These are phyloP conservation scores for Hibiscus tridactylites DNA, from an alignment of 345 rosid species.

Conservation along the genomic window DNA sequence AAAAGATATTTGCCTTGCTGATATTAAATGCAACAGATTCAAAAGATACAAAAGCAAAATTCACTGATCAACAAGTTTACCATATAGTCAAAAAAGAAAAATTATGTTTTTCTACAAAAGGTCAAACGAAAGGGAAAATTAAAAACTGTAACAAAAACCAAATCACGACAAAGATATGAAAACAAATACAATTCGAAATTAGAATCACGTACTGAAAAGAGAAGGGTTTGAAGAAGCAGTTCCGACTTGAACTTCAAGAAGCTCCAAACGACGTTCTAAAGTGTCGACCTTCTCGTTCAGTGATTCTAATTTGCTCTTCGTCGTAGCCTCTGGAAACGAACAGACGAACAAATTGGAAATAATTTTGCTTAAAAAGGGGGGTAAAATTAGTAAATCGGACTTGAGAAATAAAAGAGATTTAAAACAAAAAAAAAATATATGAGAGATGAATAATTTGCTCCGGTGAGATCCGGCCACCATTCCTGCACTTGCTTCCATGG, in stretches of 20 bases:
- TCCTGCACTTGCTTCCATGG: no score
- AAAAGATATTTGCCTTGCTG: no score
- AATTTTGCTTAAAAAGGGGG: conserved; percentile 28
- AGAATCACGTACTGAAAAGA: conserved; percentile 33
- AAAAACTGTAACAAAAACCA: background rate
- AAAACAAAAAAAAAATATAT: background rate
- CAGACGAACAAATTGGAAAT: background rate
- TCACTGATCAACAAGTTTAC: background rate
- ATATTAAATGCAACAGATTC: background rate
- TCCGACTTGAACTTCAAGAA: conserved; percentile 87
- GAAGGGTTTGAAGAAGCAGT: conserved; percentile 82
- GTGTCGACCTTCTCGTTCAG: conserved; percentile 83
- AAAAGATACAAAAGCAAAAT: background rate
- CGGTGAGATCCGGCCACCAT: no score
- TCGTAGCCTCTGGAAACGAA: conserved; percentile 56
- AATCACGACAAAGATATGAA: background rate
- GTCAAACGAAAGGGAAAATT: background rate
- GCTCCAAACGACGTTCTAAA: conserved; percentile 75
- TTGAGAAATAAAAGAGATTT: background rate
- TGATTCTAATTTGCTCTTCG: conserved; percentile 75
- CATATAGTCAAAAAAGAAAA: background rate
- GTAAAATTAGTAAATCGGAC: background rate
- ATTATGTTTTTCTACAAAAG: background rate
- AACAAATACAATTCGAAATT: background rate
- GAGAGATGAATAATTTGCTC: no score